phyloP scores from a whole-genome alignment of 768 basidiomycete species.

The Lactifluus subvellereus region DNA sequence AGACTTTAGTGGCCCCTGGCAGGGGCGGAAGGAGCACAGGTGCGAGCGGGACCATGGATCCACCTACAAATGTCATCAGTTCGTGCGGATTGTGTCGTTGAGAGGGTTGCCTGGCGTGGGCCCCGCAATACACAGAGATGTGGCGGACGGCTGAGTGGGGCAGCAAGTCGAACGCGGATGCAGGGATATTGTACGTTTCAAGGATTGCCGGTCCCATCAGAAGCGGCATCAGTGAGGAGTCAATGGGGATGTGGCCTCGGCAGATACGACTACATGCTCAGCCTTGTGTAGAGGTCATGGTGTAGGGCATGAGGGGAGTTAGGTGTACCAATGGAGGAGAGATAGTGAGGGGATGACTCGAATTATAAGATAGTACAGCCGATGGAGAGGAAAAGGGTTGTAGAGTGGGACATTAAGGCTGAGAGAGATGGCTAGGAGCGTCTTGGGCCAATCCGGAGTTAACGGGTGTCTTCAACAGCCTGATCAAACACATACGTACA shows the following conservation, averaged over 20 bases:
- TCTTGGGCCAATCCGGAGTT: constrained; percentile 48
- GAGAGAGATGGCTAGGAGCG: constrained; percentile 46
- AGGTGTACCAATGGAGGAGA: constrained; percentile 36
- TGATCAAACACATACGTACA: constrained; percentile 93
- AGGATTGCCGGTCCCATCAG: constrained; percentile 53
- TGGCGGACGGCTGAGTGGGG: constrained; percentile 31
- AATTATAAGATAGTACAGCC: constrained; percentile 68
- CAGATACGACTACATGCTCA: constrained; percentile 82
- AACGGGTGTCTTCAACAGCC: constrained; percentile 69
- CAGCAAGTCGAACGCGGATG: constrained; percentile 25
- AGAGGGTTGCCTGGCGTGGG: constrained; percentile 84
- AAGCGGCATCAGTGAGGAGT: constrained; percentile 86
- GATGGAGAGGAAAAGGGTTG: constrained; percentile 80
- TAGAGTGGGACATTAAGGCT: constrained; percentile 65
- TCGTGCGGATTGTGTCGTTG: constrained; percentile 36
- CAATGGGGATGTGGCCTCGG: constrained; percentile 92
- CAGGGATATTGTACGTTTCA: constrained; percentile 70
- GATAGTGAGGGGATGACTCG: constrained; percentile 68
- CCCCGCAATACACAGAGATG: constrained; percentile 86
- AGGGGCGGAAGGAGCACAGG: too few relatives aligned
- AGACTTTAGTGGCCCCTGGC: too few relatives aligned
- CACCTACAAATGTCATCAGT: too few relatives aligned
- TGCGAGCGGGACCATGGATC: constrained; percentile 28
- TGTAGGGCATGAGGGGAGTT: too few relatives aligned
- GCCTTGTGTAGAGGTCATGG: constrained; percentile 35